Evolutionary conservation across 345 rosid species (phyloP), one percentile per base, ranked within the genome.

Genomic region (Eutrema heterophyllum): DNA sequence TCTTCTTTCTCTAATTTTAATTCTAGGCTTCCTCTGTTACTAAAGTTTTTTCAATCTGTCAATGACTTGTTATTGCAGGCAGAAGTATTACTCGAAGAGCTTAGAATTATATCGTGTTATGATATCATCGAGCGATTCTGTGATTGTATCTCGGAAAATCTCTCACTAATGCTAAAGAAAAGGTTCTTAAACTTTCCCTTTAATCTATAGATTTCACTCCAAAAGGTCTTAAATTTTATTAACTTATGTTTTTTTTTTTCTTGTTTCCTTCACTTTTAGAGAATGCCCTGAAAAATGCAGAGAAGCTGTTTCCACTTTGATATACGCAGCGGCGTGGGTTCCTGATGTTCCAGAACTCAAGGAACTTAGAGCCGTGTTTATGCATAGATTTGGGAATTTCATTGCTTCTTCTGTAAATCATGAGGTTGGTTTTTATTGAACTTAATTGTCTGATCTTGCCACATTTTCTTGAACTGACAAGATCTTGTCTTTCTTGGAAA

Each of bases 231-330:
- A 32, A 7, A 4, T 1, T 8, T 48, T 18, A 36, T 8, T 36
- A 64, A 35, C 15, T 29, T 15, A 11, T 45, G 6, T 45, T 5
- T 50, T 11, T 11, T 1, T 29, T 4, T 21, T 21, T 21, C 24
- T 21, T 52, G 18, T 14, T 43, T 63, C 33, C 26, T 57, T 48
- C 2, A 51, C 62, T 41, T 53, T n/a, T 79, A 93, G 97, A 67
- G 94, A 88, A 69, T 91, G 96, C 52, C 98, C 97, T 27, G 86
- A 81, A 69, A 97, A 88, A 49, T 89, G 98, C 79, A 85, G 48
- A 80, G 96, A 88, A 80, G 92, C 97, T 10, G 82, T 85, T 26
- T 76, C 90, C n/a, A 83, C 96, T 59, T 80, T 91, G 59, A 76
- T 83, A 57, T 84, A 86, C 39, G 95, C 97, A 51, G 91, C 98